Conservation (phyloP, 257 asterid genomes). For the Solanum sejunctum region DNA sequence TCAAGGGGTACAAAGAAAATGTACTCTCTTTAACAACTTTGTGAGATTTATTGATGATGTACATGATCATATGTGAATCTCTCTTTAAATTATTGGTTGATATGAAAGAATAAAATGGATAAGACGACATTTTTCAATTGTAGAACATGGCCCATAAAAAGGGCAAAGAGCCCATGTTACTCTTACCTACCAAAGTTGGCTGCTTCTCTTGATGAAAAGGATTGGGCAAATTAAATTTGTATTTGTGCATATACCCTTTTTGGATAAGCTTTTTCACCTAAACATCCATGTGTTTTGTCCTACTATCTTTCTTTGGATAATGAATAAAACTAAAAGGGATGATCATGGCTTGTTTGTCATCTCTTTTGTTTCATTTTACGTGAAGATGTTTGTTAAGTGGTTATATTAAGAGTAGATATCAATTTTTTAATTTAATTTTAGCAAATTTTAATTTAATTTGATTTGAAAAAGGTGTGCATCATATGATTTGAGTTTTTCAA, state of each 20-base stretch:
- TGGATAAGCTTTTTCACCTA: background rate
- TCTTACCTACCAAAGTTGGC: background rate
- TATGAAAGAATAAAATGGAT: background rate
- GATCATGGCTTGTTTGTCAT: background rate
- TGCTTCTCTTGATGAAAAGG: background rate
- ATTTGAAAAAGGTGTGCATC: too few species aligned
- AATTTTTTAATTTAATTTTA: too few species aligned
- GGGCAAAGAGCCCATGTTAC: background rate
- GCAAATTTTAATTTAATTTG: too few species aligned
- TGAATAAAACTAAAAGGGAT: background rate
- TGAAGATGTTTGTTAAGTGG: rapidly evolving
- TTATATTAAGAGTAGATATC: too few species aligned
- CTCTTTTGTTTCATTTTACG: background rate
- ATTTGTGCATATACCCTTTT: background rate
- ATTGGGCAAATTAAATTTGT: background rate
- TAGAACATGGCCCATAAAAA: background rate
- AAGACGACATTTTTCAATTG: background rate
- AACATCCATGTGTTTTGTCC: background rate
- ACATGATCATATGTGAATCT: background rate
- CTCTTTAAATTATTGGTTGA: background rate
- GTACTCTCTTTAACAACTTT: background rate
- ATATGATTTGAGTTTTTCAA: too few species aligned
- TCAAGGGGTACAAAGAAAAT: background rate
- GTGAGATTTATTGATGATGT: background rate
- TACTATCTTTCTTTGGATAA: background rate